Percentiles rank a stretch among this genome's conserved stretches.
These are phyloP conservation scores for Solanum sparsipilum DNA, from an alignment of 257 asterid genomes.

Conservation along the genomic window DNA sequence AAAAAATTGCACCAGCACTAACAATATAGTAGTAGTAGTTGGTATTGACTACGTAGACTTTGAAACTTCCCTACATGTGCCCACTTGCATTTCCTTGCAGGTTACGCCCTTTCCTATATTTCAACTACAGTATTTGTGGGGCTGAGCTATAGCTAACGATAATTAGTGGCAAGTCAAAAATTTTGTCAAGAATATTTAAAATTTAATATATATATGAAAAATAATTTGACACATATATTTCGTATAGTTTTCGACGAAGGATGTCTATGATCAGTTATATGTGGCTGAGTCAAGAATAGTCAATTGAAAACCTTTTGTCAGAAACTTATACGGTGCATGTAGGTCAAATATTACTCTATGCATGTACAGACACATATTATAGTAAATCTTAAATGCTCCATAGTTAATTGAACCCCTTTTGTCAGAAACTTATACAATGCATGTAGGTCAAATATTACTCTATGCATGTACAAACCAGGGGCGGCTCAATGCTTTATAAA, in stretches of 20 bases:
- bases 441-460: too few relatives aligned
- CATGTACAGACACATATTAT: neutral
- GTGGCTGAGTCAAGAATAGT: too few relatives aligned
- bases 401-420: too few relatives aligned
- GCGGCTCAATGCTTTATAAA: too few relatives aligned
- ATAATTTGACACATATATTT: too few relatives aligned
- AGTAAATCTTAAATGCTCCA: neutral
- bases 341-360: neutral
- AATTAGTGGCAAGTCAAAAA: too few relatives aligned
- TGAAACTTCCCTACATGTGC: neutral
- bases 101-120: neutral
- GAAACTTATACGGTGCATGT: too few relatives aligned
- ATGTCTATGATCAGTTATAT: too few relatives aligned
- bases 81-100: neutral
- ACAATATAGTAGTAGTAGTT: neutral
- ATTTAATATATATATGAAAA: too few relatives aligned
- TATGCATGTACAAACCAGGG: too few relatives aligned
- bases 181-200: rapidly evolving
- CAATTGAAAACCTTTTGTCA: too few relatives aligned
- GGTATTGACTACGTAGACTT: neutral
- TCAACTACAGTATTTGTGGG: neutral
- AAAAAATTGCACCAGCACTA: neutral
- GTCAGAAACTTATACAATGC: too few relatives aligned
- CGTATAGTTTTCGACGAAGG: rapidly evolving
- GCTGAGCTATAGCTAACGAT: neutral